A percentile compares a stretch with the other conserved stretches of the same genome.
Conservation (phyloP, 208 protist genomes). For the Acanthamoeba lenticulata region DNA sequence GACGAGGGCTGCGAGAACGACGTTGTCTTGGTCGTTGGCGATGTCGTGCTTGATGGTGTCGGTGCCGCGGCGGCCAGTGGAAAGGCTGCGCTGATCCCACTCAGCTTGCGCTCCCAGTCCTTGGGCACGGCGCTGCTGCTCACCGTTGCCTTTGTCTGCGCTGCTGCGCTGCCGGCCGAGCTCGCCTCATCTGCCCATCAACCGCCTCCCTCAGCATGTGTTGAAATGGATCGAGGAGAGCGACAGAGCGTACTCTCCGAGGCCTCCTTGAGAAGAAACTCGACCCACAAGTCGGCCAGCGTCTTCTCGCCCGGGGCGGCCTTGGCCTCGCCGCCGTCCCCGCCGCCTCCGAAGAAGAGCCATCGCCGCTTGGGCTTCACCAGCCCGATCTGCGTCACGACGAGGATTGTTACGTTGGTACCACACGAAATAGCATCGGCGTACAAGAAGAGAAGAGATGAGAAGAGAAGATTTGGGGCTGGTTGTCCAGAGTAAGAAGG, state of each 20-base stretch:
- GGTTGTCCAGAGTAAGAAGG: not conserved
- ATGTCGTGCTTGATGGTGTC: too few relatives aligned
- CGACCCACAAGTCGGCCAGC: conserved; percentile 14
- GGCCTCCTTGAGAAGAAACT: not conserved
- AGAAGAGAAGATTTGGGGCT: not conserved
- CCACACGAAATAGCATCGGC: not conserved
- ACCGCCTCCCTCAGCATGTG: not conserved
- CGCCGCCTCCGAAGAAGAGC: not conserved
- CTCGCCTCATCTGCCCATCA: not conserved
- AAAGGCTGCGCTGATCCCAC: not conserved
- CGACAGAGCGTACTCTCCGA: not conserved
- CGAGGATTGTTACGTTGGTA: too few relatives aligned
- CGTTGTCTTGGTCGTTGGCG: too few relatives aligned
- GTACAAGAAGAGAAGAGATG: not conserved
- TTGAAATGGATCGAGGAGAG: not conserved
- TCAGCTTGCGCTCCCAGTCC: conserved; percentile 7
- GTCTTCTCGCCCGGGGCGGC: not conserved
- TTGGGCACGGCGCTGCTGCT: not conserved
- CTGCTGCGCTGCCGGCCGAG: not conserved
- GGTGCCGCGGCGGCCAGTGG: too few relatives aligned
- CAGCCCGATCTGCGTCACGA: not conserved
- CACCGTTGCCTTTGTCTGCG: not conserved
- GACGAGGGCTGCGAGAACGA: too few relatives aligned
- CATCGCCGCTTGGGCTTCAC: not conserved
- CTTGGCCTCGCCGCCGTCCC: not conserved